A percentile compares a stretch with the other conserved stretches of the same genome.
Conservation (phyloP, 768 basidiomycete species). For the Hypsizygus marmoreus region DNA sequence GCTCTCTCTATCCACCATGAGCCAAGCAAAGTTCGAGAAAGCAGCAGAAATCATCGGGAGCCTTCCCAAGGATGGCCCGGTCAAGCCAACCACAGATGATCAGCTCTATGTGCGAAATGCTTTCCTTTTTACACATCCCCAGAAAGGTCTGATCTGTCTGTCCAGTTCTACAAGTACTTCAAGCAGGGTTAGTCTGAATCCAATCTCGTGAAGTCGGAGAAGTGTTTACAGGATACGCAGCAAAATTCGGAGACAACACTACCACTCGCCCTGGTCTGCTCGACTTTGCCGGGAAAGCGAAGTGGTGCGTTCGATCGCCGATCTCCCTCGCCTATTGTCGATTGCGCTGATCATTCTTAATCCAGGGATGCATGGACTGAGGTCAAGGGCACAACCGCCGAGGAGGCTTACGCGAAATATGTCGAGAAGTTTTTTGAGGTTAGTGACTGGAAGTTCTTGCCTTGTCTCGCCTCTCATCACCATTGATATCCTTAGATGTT, state of each 20-base stretch:
- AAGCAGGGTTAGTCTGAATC: slow-evolving; percentile 72
- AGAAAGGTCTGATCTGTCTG: slow-evolving; percentile 12
- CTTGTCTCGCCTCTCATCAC: background rate
- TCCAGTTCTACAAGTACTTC: slow-evolving; percentile 89
- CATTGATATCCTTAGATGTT: slow-evolving; percentile 54
- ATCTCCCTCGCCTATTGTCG: slow-evolving; percentile 12
- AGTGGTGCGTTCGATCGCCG: slow-evolving; percentile 63
- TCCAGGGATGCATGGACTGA: slow-evolving; percentile 84
- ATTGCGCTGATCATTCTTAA: slow-evolving; percentile 2
- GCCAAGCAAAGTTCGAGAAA: slow-evolving; percentile 73
- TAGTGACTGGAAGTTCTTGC: slow-evolving; percentile 17
- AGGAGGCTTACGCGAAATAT: slow-evolving; percentile 73
- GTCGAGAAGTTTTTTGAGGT: slow-evolving; percentile 76
- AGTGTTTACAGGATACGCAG: slow-evolving; percentile 36
- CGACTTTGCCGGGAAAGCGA: slow-evolving; percentile 86
- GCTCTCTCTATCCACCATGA: slow-evolving; percentile 46
- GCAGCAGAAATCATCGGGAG: slow-evolving; percentile 65
- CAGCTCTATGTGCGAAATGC: slow-evolving; percentile 72
- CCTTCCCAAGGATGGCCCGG: slow-evolving; percentile 80
- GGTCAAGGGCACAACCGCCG: slow-evolving; percentile 70
- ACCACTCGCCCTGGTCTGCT: slow-evolving; percentile 69
- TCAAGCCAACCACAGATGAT: slow-evolving; percentile 72
- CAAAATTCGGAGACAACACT: slow-evolving; percentile 73
- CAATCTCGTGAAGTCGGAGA: slow-evolving; percentile 4
- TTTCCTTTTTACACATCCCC: slow-evolving; percentile 11